Percentiles rank a stretch among this genome's conserved stretches.
phyloP scores from a whole-genome alignment of 768 basidiomycete species.

The Trametes cingulata region DNA sequence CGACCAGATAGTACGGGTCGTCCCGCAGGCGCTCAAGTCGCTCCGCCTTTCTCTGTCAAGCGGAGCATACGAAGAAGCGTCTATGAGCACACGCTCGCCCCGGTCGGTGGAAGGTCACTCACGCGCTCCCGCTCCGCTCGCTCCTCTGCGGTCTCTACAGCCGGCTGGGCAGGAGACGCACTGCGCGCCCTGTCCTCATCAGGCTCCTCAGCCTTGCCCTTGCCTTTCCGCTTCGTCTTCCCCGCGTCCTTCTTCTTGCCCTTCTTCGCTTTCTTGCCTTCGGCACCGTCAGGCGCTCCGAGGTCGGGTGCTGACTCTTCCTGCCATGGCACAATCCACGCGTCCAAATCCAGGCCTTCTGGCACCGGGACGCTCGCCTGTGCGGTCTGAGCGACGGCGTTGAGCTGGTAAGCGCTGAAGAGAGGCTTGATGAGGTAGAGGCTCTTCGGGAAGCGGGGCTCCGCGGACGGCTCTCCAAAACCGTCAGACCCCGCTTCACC shows the following conservation, averaged over 20 bases:
- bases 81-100: background rate
- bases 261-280: conserved; percentile 44
- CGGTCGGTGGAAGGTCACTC: conserved; percentile 22
- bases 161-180: conserved; percentile 36
- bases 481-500: conserved; percentile 39
- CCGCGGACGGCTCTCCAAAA: conserved; percentile 40
- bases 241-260: conserved; percentile 37
- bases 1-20: conserved; percentile 90
- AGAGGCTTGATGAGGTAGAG: conserved; percentile 83
- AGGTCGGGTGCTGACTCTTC: conserved; percentile 27
- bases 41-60: conserved; percentile 67
- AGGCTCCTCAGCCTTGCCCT: conserved; percentile 45
- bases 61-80: background rate
- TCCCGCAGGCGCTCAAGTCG: conserved; percentile 74
- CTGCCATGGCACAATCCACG: conserved; percentile 76
- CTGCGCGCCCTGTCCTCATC: conserved; percentile 34
- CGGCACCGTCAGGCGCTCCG: conserved; percentile 35
- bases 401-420: conserved; percentile 76
- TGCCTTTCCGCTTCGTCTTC: conserved; percentile 42
- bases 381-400: conserved; percentile 77
- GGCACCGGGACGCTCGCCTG: conserved; percentile 83
- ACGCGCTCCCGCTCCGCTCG: conserved; percentile 64
- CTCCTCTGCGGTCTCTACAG: conserved; percentile 59
- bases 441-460: conserved; percentile 81
- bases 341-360: conserved; percentile 82